phyloP scores from a whole-genome alignment of 257 asterid species.

The Salvia miltiorrhiza region DNA sequence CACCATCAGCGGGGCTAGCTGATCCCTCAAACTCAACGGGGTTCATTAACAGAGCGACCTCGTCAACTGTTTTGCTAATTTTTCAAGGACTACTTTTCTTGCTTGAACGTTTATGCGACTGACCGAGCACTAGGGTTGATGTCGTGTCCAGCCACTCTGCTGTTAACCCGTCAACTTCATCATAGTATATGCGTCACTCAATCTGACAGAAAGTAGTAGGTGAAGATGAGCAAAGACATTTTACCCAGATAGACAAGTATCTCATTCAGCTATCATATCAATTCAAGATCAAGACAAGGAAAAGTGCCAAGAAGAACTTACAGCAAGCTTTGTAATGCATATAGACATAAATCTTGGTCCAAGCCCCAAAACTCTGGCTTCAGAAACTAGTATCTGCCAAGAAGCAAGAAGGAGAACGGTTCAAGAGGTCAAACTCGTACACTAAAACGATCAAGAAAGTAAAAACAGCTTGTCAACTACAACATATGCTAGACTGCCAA shows the following conservation, averaged over 20 bases:
- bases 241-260: background rate
- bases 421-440: background rate
- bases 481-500: background rate
- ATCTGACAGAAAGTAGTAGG: slow-evolving; percentile 35
- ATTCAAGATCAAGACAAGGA: background rate
- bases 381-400: slow-evolving; percentile 57
- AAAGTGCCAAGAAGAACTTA: slow-evolving; percentile 36
- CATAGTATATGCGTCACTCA: slow-evolving; percentile 76
- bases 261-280: background rate
- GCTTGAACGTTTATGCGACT: slow-evolving; percentile 37
- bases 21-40: slow-evolving; percentile 32
- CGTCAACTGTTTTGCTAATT: slow-evolving; percentile 48
- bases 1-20: too few species aligned
- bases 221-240: background rate
- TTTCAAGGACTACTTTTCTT: slow-evolving; percentile 52
- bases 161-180: slow-evolving; percentile 69
- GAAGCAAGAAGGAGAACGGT: background rate
- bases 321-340: slow-evolving; percentile 79
- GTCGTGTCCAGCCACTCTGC: slow-evolving; percentile 88
- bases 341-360: slow-evolving; percentile 94
- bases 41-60: slow-evolving; percentile 50
- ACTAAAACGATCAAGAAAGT: background rate
- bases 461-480: background rate
- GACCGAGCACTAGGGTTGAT: slow-evolving; percentile 61
- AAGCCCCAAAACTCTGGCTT: slow-evolving; percentile 78